Evolutionary conservation across 306 rosid genomes (phyloP).

Genomic region (Castanea sativa): DNA sequence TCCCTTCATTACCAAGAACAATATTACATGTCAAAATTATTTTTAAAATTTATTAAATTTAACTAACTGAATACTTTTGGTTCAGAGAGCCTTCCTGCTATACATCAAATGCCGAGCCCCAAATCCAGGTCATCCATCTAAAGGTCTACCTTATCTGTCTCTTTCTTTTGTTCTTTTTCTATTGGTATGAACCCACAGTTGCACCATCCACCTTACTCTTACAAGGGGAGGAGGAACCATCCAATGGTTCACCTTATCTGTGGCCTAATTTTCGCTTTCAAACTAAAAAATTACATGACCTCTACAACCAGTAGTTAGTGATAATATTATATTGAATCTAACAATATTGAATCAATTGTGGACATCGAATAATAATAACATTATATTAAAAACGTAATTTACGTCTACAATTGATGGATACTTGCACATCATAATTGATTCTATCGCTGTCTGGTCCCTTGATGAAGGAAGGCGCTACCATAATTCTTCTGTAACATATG

Average conservation of each 20-base stretch:
- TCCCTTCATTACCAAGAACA: background rate
- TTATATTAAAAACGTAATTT: conserved; percentile 24
- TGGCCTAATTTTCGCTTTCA: background rate
- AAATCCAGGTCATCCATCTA: too few species aligned
- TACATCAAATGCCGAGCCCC: too few species aligned
- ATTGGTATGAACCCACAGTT: too few species aligned
- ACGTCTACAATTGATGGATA: conserved; percentile 80
- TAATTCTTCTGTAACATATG: conserved; percentile 87
- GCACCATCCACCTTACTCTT: too few species aligned
- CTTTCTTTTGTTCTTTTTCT: too few species aligned
- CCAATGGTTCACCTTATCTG: background rate
- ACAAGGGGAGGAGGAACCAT: background rate
- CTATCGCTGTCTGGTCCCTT: conserved; percentile 42
- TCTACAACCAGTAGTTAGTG: background rate
- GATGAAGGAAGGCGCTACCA: conserved; percentile 98
- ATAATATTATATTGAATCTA: background rate
- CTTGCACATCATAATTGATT: conserved; percentile 72
- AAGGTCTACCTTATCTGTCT: too few species aligned
- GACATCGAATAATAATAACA: too few species aligned
- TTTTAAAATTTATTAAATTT: background rate
- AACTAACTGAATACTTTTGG: background rate
- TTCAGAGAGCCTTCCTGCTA: too few species aligned
- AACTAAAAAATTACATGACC: background rate
- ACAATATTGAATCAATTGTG: too few species aligned
- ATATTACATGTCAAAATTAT: background rate